Percentiles rank a stretch among this genome's conserved stretches.
Evolutionary conservation across 352 stramenopile genomes (phyloP).

Genomic region (Hyaloperonospora arabidopsidis): DNA sequence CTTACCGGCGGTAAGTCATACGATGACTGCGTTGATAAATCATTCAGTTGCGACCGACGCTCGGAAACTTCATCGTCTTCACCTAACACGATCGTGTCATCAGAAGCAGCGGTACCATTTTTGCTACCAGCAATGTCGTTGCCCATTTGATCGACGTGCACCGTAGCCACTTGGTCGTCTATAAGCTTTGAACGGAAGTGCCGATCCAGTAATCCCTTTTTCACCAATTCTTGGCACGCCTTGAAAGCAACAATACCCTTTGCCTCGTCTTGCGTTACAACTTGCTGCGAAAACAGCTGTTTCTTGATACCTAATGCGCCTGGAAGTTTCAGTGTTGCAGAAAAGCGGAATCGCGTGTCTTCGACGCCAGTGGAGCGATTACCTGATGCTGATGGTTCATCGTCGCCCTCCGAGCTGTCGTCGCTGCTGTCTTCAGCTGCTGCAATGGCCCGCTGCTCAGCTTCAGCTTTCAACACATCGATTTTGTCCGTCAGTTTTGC

Average conservation of each 20-base stretch:
- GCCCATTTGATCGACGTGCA: slow-evolving; percentile 23
- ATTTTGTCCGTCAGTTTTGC: slow-evolving; percentile 74
- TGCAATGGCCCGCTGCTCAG: slow-evolving; percentile 27
- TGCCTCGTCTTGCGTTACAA: slow-evolving; percentile 48
- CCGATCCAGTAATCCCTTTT: slow-evolving; percentile 58
- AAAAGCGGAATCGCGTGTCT: slow-evolving; percentile 45
- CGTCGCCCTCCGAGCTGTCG: slow-evolving; percentile 14
- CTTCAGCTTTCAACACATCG: slow-evolving; percentile 48
- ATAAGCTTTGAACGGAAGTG: slow-evolving; percentile 64
- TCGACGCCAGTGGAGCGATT: slow-evolving; percentile 1
- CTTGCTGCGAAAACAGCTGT: slow-evolving; percentile 53
- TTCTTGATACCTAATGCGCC: slow-evolving; percentile 52
- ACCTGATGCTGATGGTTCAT: slow-evolving; percentile 4
- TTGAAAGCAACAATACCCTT: slow-evolving; percentile 82
- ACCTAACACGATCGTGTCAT: slow-evolving; percentile 36
- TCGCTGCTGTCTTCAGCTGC: slow-evolving; percentile 10
- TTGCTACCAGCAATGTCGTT: slow-evolving; percentile 3
- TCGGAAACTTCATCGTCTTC: slow-evolving; percentile 20
- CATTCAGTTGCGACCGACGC: slow-evolving; percentile 29
- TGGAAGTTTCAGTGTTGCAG: slow-evolving; percentile 57
- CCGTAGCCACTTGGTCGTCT: slow-evolving; percentile 37
- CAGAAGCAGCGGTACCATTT: not conserved
- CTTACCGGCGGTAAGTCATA: slow-evolving; percentile 82
- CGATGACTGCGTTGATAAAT: slow-evolving; percentile 73
- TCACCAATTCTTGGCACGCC: slow-evolving; percentile 63